A percentile compares a stretch with the other conserved stretches of the same genome.
These are phyloP conservation scores for Penicillium maclennaniae DNA, from an alignment of 495 filamentous ascomycete genomes.

Conservation along the genomic window DNA sequence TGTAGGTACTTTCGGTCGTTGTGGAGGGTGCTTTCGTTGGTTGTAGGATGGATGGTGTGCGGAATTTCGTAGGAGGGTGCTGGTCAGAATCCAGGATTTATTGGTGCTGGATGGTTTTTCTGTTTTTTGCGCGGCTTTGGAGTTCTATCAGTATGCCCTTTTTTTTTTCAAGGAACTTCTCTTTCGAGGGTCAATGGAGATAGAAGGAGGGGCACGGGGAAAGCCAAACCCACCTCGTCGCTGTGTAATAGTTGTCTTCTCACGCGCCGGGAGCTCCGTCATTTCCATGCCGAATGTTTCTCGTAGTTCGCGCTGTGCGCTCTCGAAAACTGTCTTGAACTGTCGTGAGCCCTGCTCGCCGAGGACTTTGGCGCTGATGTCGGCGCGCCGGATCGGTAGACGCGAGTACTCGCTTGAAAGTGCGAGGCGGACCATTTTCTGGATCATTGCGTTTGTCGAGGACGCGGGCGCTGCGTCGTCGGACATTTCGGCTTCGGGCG, in stretches of 20 bases:
- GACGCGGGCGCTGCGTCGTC: constrained; percentile 29
- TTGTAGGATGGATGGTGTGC: constrained; percentile 58
- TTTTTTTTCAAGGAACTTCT: neutral
- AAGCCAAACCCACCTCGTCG: constrained; percentile 60
- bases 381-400: constrained; percentile 67
- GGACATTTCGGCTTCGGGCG: constrained; percentile 5
- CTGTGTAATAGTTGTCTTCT: constrained; percentile 73
- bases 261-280: constrained; percentile 70
- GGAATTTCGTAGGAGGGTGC: constrained; percentile 60
- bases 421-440: constrained; percentile 88
- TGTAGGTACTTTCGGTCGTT: constrained; percentile 69
- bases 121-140: constrained; percentile 54
- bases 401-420: constrained; percentile 86
- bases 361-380: constrained; percentile 67
- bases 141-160: neutral
- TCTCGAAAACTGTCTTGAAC: constrained; percentile 67
- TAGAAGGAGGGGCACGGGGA: constrained; percentile 1
- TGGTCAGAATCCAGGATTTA: constrained; percentile 73
- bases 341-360: constrained; percentile 43
- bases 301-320: constrained; percentile 61
- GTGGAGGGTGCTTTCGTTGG: constrained; percentile 63
- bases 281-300: constrained; percentile 81
- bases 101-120: constrained; percentile 49
- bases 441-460: constrained; percentile 64
- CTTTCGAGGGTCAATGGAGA: neutral